Evolutionary conservation across 2,329 filamentous ascomycete species (phyloP).

Genomic region (Domatiomyces globalis): DNA sequence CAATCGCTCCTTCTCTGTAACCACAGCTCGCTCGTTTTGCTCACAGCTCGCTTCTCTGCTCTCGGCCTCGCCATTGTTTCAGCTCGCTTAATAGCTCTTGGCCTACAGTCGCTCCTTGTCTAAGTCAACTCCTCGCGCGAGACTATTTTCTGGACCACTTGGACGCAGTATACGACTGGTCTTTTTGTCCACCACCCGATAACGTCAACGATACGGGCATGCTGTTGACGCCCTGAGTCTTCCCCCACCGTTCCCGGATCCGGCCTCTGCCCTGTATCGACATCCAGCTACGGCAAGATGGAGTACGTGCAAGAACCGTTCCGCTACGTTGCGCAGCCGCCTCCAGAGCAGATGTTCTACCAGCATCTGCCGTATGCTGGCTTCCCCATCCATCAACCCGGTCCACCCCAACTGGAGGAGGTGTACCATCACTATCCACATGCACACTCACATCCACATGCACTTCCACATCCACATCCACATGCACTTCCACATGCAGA

Average conservation of each 20-base stretch:
- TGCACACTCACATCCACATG: no score
- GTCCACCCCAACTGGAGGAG: constrained; percentile 6
- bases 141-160: neutral
- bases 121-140: neutral
- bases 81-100: neutral
- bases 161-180: neutral
- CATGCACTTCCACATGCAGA: constrained; percentile 25
- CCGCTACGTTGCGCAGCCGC: constrained; percentile 8
- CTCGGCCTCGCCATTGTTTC: neutral
- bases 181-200: neutral
- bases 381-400: constrained; percentile 6
- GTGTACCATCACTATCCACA: constrained; percentile 5
- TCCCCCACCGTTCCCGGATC: neutral
- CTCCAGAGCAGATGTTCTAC: constrained; percentile 14
- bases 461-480: no score
- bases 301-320: constrained; percentile 9
- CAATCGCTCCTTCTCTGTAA: neutral
- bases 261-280: neutral
- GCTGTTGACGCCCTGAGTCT: neutral
- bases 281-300: neutral
- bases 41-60: neutral
- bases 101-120: neutral
- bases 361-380: constrained; percentile 6
- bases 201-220: neutral
- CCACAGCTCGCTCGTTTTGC: neutral